Conservation (phyloP, 805 yeast genomes). For the Candida railenensis region DNA sequence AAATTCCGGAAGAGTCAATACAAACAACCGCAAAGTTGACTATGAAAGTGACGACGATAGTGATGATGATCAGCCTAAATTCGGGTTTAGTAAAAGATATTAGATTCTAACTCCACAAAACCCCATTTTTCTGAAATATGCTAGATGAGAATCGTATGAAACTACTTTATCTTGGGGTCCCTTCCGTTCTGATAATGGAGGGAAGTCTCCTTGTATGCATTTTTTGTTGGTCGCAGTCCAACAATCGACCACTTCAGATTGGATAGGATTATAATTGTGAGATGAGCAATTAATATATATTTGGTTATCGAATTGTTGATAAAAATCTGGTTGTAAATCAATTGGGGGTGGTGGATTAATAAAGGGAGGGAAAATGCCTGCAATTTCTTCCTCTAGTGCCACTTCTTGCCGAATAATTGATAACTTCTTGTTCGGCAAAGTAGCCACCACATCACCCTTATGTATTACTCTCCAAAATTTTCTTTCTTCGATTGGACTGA, state of each 20-base stretch:
- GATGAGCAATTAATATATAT: constrained; percentile 35
- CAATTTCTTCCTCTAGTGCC: background rate
- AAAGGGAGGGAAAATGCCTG: constrained; percentile 6
- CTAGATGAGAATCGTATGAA: constrained; percentile 32
- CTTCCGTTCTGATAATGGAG: constrained; percentile 8
- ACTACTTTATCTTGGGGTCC: constrained; percentile 11
- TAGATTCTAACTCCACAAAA: constrained; percentile 21
- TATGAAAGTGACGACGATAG: constrained; percentile 26
- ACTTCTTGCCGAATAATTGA: background rate
- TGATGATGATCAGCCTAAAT: constrained; percentile 31
- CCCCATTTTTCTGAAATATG: constrained; percentile 39
- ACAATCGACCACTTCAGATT: constrained; percentile 34
- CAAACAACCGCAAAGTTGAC: constrained; percentile 23
- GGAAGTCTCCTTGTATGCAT: constrained; percentile 33
- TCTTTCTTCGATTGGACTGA: constrained; percentile 12
- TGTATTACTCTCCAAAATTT: constrained; percentile 26
- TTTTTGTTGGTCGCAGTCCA: constrained; percentile 19
- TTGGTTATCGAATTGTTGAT: constrained; percentile 36
- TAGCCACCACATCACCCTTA: constrained; percentile 22
- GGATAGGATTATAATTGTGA: constrained; percentile 20
- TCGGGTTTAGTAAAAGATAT: constrained; percentile 25
- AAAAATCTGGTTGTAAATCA: constrained; percentile 10
- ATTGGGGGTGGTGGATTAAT: constrained; percentile 8
- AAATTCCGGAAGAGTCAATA: constrained; percentile 29
- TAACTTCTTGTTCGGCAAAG: constrained; percentile 25